Evolutionary conservation across 441 rosid species (phyloP).

Genomic region (Eruca vesicaria): DNA sequence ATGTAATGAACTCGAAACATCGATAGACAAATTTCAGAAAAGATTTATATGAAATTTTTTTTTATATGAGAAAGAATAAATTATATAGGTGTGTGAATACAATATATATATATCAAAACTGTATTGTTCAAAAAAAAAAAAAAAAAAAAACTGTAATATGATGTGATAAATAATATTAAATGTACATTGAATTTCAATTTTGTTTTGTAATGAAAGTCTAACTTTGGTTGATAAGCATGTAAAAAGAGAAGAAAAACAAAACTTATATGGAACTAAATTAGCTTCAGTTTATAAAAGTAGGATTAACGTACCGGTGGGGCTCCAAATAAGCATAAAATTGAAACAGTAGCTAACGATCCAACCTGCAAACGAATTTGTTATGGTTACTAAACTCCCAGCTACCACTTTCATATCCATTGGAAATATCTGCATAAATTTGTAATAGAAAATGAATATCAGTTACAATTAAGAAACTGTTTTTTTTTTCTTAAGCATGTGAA

Average conservation of each 20-base stretch:
- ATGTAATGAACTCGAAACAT: neutral
- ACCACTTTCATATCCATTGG: constrained; percentile 44
- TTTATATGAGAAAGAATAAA: too few relatives aligned
- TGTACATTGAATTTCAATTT: neutral
- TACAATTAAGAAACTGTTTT: neutral
- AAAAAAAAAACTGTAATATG: too few relatives aligned
- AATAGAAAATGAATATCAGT: neutral
- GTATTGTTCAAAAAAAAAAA: too few relatives aligned
- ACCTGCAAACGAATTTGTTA: constrained; percentile 42
- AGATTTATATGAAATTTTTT: neutral
- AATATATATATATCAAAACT: too few relatives aligned
- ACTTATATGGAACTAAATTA: neutral
- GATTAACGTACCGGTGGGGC: constrained; percentile 36
- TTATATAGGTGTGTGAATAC: too few relatives aligned
- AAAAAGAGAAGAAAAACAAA: neutral
- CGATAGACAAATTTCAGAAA: too few relatives aligned
- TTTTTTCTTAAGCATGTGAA: neutral
- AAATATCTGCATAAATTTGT: constrained; percentile 30
- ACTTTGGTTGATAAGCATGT: neutral
- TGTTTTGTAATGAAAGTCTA: neutral
- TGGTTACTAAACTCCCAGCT: constrained; percentile 44
- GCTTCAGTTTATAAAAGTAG: neutral
- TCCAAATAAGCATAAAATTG: constrained; percentile 42
- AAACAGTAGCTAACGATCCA: constrained; percentile 41
- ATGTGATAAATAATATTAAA: neutral